A percentile compares a stretch with the other conserved stretches of the same genome.
These are phyloP conservation scores for Stephania yunnanensis DNA, from an alignment of 164 flowering plant species.

Conservation along the genomic window DNA sequence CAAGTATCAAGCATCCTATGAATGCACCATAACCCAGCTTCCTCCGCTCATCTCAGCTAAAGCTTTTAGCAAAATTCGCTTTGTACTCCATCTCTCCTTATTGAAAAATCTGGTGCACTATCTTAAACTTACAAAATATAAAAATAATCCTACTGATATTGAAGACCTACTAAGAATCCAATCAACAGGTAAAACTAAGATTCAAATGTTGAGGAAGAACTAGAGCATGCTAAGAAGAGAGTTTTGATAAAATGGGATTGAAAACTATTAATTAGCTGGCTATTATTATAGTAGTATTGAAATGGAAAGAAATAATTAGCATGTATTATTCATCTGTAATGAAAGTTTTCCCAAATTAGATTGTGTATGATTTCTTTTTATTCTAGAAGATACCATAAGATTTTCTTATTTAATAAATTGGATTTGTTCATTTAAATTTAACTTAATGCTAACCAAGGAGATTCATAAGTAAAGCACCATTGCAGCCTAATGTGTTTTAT, in stretches of 20 bases:
- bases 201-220: background rate
- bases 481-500: background rate
- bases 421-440: background rate
- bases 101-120: too few species aligned
- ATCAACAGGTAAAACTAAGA: too few species aligned
- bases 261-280: background rate
- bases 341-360: background rate
- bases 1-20: conserved; percentile 22
- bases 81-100: conserved; percentile 22
- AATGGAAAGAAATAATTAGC: too few species aligned
- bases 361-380: background rate
- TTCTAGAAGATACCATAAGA: background rate
- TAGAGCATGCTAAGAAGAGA: background rate
- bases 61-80: conserved; percentile 29
- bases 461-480: background rate
- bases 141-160: background rate
- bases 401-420: background rate
- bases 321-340: background rate
- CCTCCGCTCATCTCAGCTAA: conserved; percentile 31
- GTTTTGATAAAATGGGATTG: background rate
- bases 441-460: background rate
- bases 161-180: background rate
- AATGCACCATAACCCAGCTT: conserved; percentile 34
- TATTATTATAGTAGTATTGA: too few species aligned
- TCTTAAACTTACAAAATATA: too few species aligned